Percentiles rank a stretch among this genome's conserved stretches.
Conservation (phyloP, 164 flowering plant species). For the Amborella trichopoda region DNA sequence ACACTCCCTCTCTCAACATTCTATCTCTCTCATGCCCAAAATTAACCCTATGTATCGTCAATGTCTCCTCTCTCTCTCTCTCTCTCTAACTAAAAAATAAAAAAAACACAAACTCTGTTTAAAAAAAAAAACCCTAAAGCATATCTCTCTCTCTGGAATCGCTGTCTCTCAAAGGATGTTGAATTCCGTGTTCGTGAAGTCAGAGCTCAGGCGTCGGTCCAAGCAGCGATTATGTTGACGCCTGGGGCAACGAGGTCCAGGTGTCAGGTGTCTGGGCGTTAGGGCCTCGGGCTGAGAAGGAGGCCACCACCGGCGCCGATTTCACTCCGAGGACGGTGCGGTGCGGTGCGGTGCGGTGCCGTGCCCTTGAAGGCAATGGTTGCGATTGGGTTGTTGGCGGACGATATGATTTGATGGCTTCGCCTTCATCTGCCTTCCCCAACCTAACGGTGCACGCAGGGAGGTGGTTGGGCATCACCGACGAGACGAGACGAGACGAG, state of each 20-base stretch:
- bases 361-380: conserved; percentile 60
- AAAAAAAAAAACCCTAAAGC: too few species aligned
- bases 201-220: conserved; percentile 72
- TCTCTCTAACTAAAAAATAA: too few species aligned
- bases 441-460: conserved; percentile 71
- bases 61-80: too few species aligned
- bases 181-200: conserved; percentile 52
- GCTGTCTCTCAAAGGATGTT: conserved; percentile 68
- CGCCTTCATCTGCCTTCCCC: conserved; percentile 57
- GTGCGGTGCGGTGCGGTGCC: too few species aligned
- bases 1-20: too few species aligned
- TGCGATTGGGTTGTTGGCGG: conserved; percentile 31
- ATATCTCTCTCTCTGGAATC: too few species aligned
- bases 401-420: conserved; percentile 29
- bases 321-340: conserved; percentile 51
- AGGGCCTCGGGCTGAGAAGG: conserved; percentile 80
- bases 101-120: too few species aligned
- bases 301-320: conserved; percentile 83
- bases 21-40: too few species aligned
- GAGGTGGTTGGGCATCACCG: conserved; percentile 65
- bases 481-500: too few species aligned
- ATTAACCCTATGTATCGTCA: too few species aligned
- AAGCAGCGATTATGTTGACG: conserved; percentile 72
- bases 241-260: conserved; percentile 86
- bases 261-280: conserved; percentile 59